Evolutionary conservation across 2,329 filamentous ascomycete species (phyloP).

Genomic region (Hypoxylon sp.): DNA sequence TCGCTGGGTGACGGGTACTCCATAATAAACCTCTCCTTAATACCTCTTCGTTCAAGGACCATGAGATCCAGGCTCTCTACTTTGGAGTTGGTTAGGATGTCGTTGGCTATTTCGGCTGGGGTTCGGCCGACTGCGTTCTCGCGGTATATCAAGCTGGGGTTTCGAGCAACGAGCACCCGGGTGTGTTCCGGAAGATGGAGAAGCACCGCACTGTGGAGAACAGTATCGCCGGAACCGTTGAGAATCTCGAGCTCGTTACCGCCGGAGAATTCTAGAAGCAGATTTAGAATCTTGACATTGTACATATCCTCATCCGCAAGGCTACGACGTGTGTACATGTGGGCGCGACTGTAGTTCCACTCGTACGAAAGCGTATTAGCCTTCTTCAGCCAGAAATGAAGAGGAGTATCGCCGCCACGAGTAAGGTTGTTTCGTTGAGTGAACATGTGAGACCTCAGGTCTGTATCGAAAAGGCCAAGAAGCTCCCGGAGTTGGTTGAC

Average conservation of each 20-base stretch:
- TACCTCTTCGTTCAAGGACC: not conserved
- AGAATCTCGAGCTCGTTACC: conserved; percentile 71
- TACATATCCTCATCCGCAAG: conserved; percentile 47
- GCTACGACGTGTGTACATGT: not conserved
- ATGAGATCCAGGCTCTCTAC: conserved; percentile 50
- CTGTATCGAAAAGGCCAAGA: conserved; percentile 70
- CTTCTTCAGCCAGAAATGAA: conserved; percentile 71
- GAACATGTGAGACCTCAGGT: conserved; percentile 71
- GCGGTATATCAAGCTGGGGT: conserved; percentile 73
- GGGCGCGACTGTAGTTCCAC: not conserved
- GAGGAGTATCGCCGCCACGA: conserved; percentile 72
- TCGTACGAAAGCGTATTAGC: conserved; percentile 33
- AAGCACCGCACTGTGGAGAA: conserved; percentile 71
- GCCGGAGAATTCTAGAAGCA: conserved; percentile 70
- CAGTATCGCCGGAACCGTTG: conserved; percentile 76
- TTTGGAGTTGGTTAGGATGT: conserved; percentile 63
- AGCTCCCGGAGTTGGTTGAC: conserved; percentile 61
- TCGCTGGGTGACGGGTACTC: conserved; percentile 19
- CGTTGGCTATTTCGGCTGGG: conserved; percentile 76
- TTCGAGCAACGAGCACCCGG: conserved; percentile 66
- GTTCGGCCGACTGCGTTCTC: conserved; percentile 85
- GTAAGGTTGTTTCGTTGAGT: conserved; percentile 68
- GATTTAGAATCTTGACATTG: conserved; percentile 61
- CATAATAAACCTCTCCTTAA: not conserved
- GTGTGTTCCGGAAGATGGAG: conserved; percentile 56